A percentile compares a stretch with the other conserved stretches of the same genome.
These are phyloP conservation scores for Lasiosphaeris hirsuta DNA, from an alignment of 495 filamentous ascomycete species.

Conservation along the genomic window DNA sequence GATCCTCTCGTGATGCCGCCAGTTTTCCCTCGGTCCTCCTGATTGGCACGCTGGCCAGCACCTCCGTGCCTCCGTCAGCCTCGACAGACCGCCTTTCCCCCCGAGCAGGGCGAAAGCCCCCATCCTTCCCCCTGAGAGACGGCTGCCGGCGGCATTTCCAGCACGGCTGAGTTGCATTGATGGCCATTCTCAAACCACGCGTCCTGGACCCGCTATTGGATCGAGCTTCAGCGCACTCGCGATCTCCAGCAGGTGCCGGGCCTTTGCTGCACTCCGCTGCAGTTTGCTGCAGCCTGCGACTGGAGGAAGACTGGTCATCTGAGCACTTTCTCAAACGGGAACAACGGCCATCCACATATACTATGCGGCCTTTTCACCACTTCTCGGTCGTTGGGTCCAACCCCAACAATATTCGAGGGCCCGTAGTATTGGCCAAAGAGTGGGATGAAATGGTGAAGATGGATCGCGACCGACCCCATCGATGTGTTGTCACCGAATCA, in stretches of 20 bases:
- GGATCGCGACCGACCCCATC: too few relatives aligned
- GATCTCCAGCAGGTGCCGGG: too few relatives aligned
- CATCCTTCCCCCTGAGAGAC: not conserved
- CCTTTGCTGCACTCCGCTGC: not conserved
- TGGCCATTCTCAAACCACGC: not conserved
- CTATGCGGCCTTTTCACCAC: conserved; percentile 7
- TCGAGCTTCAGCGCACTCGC: not conserved
- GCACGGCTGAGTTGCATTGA: conserved; percentile 2
- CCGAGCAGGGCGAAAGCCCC: not conserved
- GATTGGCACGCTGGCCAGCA: conserved; percentile 14
- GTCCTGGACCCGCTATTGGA: conserved; percentile 8
- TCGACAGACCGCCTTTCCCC: not conserved
- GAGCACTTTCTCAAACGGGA: conserved; percentile 21
- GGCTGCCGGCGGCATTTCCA: conserved; percentile 1
- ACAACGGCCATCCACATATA: not conserved
- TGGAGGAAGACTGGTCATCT: conserved; percentile 20
- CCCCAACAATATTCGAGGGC: not conserved
- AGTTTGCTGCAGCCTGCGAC: conserved; percentile 1
- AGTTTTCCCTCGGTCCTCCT: not conserved
- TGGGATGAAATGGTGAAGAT: too few relatives aligned
- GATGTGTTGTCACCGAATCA: too few relatives aligned
- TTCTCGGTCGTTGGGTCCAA: not conserved
- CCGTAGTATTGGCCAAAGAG: not conserved
- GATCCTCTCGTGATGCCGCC: conserved; percentile 22
- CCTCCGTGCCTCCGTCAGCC: not conserved